Conservation (phyloP, 1,284 basidiomycete species). For the Sphagnurus paluster region DNA sequence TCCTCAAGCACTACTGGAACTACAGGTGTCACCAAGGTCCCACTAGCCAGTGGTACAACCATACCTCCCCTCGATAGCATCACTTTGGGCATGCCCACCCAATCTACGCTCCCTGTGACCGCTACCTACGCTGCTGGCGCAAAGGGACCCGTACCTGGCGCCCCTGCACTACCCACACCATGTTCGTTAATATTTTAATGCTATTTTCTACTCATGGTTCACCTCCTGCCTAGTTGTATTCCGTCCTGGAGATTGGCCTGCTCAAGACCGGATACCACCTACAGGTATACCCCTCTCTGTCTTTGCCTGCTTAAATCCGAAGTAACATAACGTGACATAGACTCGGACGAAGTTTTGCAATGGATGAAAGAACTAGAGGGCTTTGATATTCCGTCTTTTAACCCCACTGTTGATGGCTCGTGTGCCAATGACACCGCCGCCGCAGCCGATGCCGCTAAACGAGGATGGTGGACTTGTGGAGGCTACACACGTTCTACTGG, state of each 20-base stretch:
- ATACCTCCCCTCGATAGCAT: slow-evolving; percentile 63
- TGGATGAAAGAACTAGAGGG: slow-evolving; percentile 83
- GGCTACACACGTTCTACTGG: slow-evolving; percentile 65
- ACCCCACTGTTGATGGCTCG: slow-evolving; percentile 63
- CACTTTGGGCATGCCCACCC: slow-evolving; percentile 66
- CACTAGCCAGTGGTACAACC: slow-evolving; percentile 31
- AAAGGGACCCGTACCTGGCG: slow-evolving; percentile 59
- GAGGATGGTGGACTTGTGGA: slow-evolving; percentile 90
- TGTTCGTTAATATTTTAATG: slow-evolving; percentile 53
- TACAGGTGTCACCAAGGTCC: slow-evolving; percentile 29
- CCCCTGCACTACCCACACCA: slow-evolving; percentile 59
- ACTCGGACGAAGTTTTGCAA: slow-evolving; percentile 59
- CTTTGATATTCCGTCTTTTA: slow-evolving; percentile 64
- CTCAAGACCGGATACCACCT: slow-evolving; percentile 68
- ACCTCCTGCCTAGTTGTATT: slow-evolving; percentile 47
- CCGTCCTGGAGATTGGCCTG: slow-evolving; percentile 56
- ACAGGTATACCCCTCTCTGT: slow-evolving; percentile 41
- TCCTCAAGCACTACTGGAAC: slow-evolving; percentile 25
- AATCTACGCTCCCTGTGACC: slow-evolving; percentile 48
- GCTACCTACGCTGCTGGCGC: slow-evolving; percentile 61
- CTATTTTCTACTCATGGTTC: neutral
- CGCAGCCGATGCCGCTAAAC: slow-evolving; percentile 55
- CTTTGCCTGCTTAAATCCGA: neutral
- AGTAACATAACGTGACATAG: slow-evolving; percentile 30
- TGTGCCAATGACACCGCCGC: slow-evolving; percentile 61